Conservation (phyloP, 139 green algal genomes). For the Coelastrella sp. region DNA sequence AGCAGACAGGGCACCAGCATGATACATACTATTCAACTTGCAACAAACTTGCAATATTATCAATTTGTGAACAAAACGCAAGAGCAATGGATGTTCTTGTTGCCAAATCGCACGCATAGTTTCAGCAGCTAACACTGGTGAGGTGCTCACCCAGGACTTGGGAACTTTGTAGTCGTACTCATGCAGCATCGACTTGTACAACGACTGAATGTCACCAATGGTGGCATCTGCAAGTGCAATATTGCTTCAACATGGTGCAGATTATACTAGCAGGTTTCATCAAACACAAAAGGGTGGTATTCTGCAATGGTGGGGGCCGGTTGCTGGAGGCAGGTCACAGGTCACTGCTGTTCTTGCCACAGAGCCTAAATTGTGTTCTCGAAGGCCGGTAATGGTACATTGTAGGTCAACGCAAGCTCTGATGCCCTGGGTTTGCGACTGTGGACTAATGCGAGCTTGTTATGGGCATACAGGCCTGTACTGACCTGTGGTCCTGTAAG, state of each 20-base stretch:
- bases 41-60: neutral
- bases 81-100: neutral
- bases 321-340: too few relatives aligned
- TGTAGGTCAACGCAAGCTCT: too few relatives aligned
- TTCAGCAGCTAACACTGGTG: too few relatives aligned
- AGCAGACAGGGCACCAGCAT: neutral
- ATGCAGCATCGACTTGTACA: slow-evolving; percentile 54
- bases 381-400: too few relatives aligned
- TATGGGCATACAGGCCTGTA: neutral
- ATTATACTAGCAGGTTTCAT: too few relatives aligned
- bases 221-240: neutral
- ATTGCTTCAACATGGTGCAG: neutral
- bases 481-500: neutral
- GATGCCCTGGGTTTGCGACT: too few relatives aligned
- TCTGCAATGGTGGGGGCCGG: too few relatives aligned
- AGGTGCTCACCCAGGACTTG: slow-evolving; percentile 53
- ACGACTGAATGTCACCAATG: slow-evolving; percentile 23
- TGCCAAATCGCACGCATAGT: too few relatives aligned
- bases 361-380: too few relatives aligned
- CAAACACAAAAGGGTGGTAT: too few relatives aligned
- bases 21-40: neutral
- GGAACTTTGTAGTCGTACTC: slow-evolving; percentile 68
- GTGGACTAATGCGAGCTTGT: too few relatives aligned
- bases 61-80: neutral
- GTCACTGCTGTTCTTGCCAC: too few relatives aligned